Base-by-base conservation (phyloP, 306 rosid genomes). In the Quercus robur region DNA sequence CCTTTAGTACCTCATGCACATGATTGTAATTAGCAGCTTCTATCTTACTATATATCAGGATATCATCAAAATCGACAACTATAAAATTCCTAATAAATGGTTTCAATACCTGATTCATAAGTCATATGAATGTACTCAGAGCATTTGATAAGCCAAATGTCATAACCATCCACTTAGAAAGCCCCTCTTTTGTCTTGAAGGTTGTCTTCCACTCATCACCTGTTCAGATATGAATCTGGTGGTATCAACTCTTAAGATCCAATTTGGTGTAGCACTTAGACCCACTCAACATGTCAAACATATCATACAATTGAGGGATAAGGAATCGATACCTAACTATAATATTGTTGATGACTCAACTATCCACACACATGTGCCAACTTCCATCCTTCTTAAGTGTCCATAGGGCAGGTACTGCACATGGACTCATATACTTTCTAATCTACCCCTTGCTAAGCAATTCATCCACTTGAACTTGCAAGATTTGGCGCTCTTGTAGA, bases 401-500 rank as follows among this genome's bases (percentile, higher is more conserved):
- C 2, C n/a, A 4, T 1, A 35, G 8, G 2, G 73, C 2, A 6
- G 9, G 23, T 9, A 38, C 30, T 5, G 0, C 73, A 18, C 26
- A n/a, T 0, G 15, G 30, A 1, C 17, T 33, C 6, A 33, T 2
- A 3, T 28, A 38, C 0, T 4, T 13, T 5, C 17, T 6, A 0
- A 69, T 5, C 0, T 3, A 0, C 1, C 21, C 10, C 9, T 69
- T 69, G 0, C 1, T 3, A 33, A 38, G 23, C 0, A 69, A 5
- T 5, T 38, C 6, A 5, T 38, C 13, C 1, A 38, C 14, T 0
- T 13, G 5, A 0, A n/a, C 21, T 6, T 18, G 15, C 2, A 68
- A 2, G 6, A 35, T 41, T 0, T 41, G 11, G 9, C 1, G 1
- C 46, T 41, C 11, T 0, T 5, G 0, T 0, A 1, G 2, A 13